Evolutionary conservation across 208 protist species (phyloP).

Genomic region (Leishmania martiniquensis): DNA sequence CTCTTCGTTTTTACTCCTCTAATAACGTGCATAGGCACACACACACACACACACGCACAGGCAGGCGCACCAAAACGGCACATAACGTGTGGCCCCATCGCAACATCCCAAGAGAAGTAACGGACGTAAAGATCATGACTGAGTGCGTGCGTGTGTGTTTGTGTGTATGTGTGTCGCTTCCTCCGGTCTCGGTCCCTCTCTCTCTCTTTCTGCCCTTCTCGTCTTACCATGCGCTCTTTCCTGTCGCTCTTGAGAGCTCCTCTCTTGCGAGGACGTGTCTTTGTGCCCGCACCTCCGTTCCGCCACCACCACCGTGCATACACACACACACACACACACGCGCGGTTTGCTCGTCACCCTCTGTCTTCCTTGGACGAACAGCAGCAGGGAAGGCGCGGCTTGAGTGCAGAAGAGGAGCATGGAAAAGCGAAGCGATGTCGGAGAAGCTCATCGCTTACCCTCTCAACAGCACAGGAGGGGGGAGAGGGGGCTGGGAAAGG

Average conservation of each 20-base stretch:
- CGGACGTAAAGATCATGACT: too few relatives aligned
- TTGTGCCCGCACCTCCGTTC: not conserved
- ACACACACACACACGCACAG: too few relatives aligned
- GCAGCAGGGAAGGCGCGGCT: not conserved
- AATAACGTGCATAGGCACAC: too few relatives aligned
- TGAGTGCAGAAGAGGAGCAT: not conserved
- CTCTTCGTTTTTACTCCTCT: too few relatives aligned
- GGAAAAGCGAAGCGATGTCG: not conserved
- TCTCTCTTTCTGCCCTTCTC: too few relatives aligned
- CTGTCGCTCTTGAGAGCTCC: too few relatives aligned
- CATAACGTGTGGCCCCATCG: too few relatives aligned
- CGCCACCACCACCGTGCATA: not conserved
- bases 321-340: not conserved
- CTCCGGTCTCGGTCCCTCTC: too few relatives aligned
- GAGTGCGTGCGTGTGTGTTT: not conserved
- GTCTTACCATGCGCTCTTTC: too few relatives aligned
- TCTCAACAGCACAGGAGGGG: not conserved
- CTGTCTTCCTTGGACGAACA: not conserved
- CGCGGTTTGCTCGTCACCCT: not conserved
- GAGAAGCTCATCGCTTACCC: not conserved
- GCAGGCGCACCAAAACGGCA: too few relatives aligned
- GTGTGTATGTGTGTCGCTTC: not conserved
- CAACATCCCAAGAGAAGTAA: too few relatives aligned
- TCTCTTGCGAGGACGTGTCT: too few relatives aligned
- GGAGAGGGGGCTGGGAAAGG: not conserved